Base-by-base conservation (phyloP, 78 protist genomes). In the Dictyostelium intermedium region DNA sequence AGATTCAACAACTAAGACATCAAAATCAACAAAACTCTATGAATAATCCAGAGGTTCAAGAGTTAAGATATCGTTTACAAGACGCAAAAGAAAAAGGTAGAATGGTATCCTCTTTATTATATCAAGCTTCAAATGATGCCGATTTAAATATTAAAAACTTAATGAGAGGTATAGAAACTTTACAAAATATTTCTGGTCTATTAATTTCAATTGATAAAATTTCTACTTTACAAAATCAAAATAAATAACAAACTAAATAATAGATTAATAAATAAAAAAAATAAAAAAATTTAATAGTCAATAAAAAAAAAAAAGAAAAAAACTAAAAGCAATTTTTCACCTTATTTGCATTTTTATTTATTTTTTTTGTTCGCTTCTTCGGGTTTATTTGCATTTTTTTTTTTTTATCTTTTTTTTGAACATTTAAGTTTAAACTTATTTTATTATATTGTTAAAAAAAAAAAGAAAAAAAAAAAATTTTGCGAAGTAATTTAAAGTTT, bases 21-120 rank as follows among this genome's bases (percentile, higher is more conserved):
- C 53, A 35, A 11, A 39, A 74, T 34, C 50, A 37, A 14, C 41
- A 23, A 18, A 20, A 70, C 2, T 81, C 82, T 14, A 25, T 13
- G 4, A 81, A 81, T 34, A 66, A 74, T 66, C 84, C 77, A 2
- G 93, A 89, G 30, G 18, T 83, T 2, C 85, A 89, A 61, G 93
- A 89, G n/a, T 69, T 89, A 0, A 53, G 82, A 61, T 47, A 80
- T 18, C n/a, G 93, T 11, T 78, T 89, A 16, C 63, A 13, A 16
- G 93, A 89, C 47, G 93, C 93, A n/a, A 34, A 45, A 9, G 93
- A 89, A 35, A 89, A 89, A 41, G 93, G 93, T 32, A 47, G 82
- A 41, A 69, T 89, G 81, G 93, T 89, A 18, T 69, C 85, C 5
- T 20, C 14, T 14, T 47, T 89, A 23, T 79, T 89, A 2, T n/a